Percentiles rank a stretch among this genome's conserved stretches.
phyloP scores from a whole-genome alignment of 768 basidiomycete species.

The Piloderma croceum region DNA sequence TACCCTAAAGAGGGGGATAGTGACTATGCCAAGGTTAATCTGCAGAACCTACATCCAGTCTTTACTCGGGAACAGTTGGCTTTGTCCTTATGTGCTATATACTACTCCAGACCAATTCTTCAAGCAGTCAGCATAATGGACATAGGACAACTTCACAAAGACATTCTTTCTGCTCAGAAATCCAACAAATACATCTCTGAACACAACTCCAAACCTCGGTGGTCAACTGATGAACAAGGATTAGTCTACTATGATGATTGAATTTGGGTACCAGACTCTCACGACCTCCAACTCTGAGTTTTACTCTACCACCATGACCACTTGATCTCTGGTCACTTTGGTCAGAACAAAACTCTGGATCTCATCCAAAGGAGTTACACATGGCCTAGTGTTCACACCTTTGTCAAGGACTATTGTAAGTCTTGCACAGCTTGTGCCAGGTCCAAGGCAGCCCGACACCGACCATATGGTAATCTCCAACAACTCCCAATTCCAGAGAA shows the following conservation, averaged over 20 bases:
- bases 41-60: conserved; percentile 17
- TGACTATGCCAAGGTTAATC: conserved; percentile 18
- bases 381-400: too few relatives aligned
- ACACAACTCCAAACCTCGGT: conserved; percentile 26
- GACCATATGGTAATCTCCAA: too few relatives aligned
- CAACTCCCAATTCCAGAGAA: too few relatives aligned
- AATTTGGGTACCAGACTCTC: conserved; percentile 19
- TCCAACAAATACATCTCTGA: conserved; percentile 28
- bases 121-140: conserved; percentile 12
- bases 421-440: too few relatives aligned
- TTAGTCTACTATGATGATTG: conserved; percentile 4
- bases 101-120: conserved; percentile 2
- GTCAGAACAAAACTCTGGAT: too few relatives aligned
- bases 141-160: too few relatives aligned
- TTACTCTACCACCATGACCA: too few relatives aligned
- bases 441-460: too few relatives aligned
- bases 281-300: conserved; percentile 9
- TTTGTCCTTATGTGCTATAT: conserved; percentile 9
- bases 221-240: conserved; percentile 6
- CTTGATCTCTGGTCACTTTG: too few relatives aligned
- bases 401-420: too few relatives aligned
- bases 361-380: too few relatives aligned
- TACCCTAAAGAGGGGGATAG: conserved; percentile 18
- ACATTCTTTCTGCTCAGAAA: conserved; percentile 12
- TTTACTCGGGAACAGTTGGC: conserved; percentile 16